These are phyloP conservation scores for Remersonia thermophila DNA, from an alignment of 2,329 filamentous ascomycete species.

Conservation along the genomic window DNA sequence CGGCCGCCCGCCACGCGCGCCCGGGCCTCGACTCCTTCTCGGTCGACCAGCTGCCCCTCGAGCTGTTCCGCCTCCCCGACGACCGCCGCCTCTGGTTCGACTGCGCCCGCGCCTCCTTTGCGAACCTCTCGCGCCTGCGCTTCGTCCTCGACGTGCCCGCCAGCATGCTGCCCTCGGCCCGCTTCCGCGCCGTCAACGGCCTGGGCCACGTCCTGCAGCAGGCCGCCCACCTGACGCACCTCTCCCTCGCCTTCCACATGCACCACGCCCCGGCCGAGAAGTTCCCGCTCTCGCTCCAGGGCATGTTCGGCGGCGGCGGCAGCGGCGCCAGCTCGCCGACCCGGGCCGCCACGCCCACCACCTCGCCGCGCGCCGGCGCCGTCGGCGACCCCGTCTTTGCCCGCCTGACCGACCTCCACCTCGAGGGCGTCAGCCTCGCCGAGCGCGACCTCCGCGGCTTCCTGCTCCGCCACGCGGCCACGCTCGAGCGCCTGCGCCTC, in stretches of 20 bases:
- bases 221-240: conserved; percentile 24
- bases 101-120: conserved; percentile 27
- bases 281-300: conserved; percentile 29
- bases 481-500: conserved; percentile 30
- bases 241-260: conserved; percentile 31
- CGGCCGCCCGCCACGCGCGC: conserved; percentile 25
- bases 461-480: conserved; percentile 27
- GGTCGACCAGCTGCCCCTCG: conserved; percentile 32
- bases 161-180: conserved; percentile 23
- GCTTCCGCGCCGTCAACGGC: conserved; percentile 30
- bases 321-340: too few relatives aligned
- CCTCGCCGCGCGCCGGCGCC: neutral
- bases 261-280: conserved; percentile 28
- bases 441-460: conserved; percentile 33
- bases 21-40: conserved; percentile 24
- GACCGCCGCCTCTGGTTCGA: conserved; percentile 31
- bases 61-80: conserved; percentile 26
- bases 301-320: conserved; percentile 21
- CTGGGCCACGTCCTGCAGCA: conserved; percentile 31
- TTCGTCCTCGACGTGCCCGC: conserved; percentile 29
- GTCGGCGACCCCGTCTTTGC: conserved; percentile 23
- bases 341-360: neutral
- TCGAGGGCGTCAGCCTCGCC: conserved; percentile 32
- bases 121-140: conserved; percentile 27
- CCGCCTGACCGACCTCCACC: conserved; percentile 28